Percentiles rank a stretch among this genome's conserved stretches.
These are phyloP conservation scores for Waitea zeae DNA, from an alignment of 1,284 basidiomycete species.

Conservation along the genomic window DNA sequence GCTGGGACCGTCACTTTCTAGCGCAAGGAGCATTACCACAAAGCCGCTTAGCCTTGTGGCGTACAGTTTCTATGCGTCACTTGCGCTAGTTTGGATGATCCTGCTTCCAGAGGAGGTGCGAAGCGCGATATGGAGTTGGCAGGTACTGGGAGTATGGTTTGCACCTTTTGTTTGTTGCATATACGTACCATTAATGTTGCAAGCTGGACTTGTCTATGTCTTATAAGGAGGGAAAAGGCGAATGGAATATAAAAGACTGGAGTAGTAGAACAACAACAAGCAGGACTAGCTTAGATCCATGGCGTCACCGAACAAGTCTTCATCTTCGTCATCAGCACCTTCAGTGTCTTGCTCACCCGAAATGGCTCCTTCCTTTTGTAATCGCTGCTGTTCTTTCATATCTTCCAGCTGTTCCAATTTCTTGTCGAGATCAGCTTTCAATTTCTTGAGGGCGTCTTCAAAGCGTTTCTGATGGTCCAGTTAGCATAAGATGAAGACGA, in stretches of 20 bases:
- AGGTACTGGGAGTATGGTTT: slow-evolving; percentile 57
- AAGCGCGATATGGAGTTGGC: slow-evolving; percentile 49
- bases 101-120: slow-evolving; percentile 22
- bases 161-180: slow-evolving; percentile 57
- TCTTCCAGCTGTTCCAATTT: slow-evolving; percentile 72
- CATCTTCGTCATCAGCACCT: slow-evolving; percentile 20
- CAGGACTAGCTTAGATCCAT: slow-evolving; percentile 24
- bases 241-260: too few relatives aligned
- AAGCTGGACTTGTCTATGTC: slow-evolving; percentile 15
- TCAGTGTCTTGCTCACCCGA: slow-evolving; percentile 12
- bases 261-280: too few relatives aligned
- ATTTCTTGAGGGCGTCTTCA: slow-evolving; percentile 80
- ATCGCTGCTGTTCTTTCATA: slow-evolving; percentile 49
- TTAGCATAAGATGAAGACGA: slow-evolving; percentile 2
- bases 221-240: neutral
- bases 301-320: slow-evolving; percentile 33
- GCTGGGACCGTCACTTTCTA: slow-evolving; percentile 41
- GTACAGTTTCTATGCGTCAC: slow-evolving; percentile 24
- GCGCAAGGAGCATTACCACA: slow-evolving; percentile 19
- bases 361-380: slow-evolving; percentile 34
- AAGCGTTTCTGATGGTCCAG: slow-evolving; percentile 62
- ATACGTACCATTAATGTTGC: slow-evolving; percentile 51
- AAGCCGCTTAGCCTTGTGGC: slow-evolving; percentile 15
- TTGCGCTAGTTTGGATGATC: slow-evolving; percentile 42
- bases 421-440: slow-evolving; percentile 74